Evolutionary conservation across 441 rosid species (phyloP).

Genomic region (Gossypium aridum): DNA sequence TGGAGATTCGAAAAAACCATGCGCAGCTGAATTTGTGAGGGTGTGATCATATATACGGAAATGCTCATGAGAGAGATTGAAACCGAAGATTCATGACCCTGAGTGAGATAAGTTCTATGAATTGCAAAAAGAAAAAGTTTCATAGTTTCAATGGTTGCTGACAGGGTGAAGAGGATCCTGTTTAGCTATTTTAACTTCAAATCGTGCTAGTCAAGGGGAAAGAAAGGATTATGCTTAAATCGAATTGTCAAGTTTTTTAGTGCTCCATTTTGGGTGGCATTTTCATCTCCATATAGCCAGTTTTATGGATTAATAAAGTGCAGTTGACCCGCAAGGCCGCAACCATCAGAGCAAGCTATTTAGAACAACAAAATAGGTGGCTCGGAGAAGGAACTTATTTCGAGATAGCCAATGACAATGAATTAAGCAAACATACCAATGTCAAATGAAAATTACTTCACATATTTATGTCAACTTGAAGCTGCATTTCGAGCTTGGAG

Average conservation of each 20-base stretch:
- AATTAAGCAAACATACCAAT: neutral
- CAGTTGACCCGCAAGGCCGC: neutral
- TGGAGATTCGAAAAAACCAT: slow-evolving; percentile 29
- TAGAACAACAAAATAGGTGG: neutral
- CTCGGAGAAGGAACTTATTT: neutral
- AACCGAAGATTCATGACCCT: neutral
- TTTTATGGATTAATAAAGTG: neutral
- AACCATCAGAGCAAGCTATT: neutral
- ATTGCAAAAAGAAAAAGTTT: slow-evolving; percentile 3
- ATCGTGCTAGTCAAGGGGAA: slow-evolving; percentile 3
- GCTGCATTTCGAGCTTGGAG: too few species aligned
- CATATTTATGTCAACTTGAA: too few species aligned
- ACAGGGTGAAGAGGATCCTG: slow-evolving; percentile 5
- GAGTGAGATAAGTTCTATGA: neutral
- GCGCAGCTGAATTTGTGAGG: slow-evolving; percentile 47
- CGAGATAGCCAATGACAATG: neutral
- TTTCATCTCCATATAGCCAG: neutral
- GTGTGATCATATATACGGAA: slow-evolving; percentile 77
- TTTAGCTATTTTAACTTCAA: neutral
- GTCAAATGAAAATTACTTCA: neutral
- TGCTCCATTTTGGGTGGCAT: neutral
- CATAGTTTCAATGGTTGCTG: neutral
- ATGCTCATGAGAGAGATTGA: slow-evolving; percentile 84
- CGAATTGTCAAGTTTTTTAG: neutral
- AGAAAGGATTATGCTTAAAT: neutral